These are phyloP conservation scores for Teratosphaeria gauchensis DNA, from an alignment of 2,329 filamentous ascomycete genomes.

Conservation along the genomic window DNA sequence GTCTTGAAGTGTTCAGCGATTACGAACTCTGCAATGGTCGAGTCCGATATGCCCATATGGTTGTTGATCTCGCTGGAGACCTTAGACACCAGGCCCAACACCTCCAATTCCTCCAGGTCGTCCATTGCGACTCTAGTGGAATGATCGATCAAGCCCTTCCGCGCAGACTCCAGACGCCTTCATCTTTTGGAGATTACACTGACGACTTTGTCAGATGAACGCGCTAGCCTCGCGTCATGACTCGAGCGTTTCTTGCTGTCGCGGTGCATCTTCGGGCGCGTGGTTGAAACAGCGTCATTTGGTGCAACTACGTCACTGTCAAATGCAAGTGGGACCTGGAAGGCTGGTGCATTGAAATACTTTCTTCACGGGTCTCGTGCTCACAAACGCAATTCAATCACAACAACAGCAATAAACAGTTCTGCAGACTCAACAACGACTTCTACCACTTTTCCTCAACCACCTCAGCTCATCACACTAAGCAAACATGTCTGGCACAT, in stretches of 20 bases:
- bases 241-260: neutral
- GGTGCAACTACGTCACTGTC: neutral
- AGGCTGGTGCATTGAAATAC: neutral
- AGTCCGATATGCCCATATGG: constrained; percentile 83
- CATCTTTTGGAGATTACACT: neutral
- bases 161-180: neutral
- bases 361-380: neutral
- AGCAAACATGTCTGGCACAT: constrained; percentile 42
- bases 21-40: constrained; percentile 91
- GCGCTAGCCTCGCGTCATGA: neutral
- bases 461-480: neutral
- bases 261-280: neutral
- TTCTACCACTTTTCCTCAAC: neutral
- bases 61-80: constrained; percentile 92
- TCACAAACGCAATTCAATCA: neutral
- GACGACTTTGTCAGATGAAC: neutral
- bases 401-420: neutral
- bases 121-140: constrained; percentile 51
- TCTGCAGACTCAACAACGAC: neutral
- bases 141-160: neutral
- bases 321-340: neutral
- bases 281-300: neutral
- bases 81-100: constrained; percentile 87
- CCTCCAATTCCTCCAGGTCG: constrained; percentile 81
- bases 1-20: constrained; percentile 81